Percentiles rank a stretch among this genome's conserved stretches.
Conservation (phyloP, 495 filamentous ascomycete genomes). For the Talaromyces proteolyticus region DNA sequence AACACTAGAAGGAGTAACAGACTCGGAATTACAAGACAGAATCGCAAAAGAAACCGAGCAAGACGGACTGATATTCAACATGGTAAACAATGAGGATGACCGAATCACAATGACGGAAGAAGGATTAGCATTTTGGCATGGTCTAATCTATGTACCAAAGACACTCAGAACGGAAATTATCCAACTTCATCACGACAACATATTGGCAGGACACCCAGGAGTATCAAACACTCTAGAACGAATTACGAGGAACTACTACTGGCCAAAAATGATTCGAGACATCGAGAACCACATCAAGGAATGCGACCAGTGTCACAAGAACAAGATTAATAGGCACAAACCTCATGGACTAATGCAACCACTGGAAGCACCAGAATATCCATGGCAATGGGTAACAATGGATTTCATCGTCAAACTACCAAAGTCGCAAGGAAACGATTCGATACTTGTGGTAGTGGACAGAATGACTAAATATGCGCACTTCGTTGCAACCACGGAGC, state of each 20-base stretch:
- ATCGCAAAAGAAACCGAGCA: slow-evolving; percentile 4
- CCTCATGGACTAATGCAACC: slow-evolving; percentile 10
- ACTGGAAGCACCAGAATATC: background rate
- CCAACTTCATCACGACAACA: background rate
- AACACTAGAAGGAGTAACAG: slow-evolving; percentile 5
- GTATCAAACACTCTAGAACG: background rate
- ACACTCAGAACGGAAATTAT: background rate
- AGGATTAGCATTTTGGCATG: no score
- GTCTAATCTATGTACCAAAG: slow-evolving; percentile 7
- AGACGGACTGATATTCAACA: background rate
- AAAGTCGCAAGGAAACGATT: background rate
- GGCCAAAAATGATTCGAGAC: background rate
- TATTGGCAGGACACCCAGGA: background rate
- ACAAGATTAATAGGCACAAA: background rate
- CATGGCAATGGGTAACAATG: slow-evolving; percentile 11
- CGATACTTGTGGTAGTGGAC: slow-evolving; percentile 1
- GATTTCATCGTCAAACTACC: slow-evolving; percentile 10
- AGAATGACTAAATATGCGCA: slow-evolving; percentile 6
- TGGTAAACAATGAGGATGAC: no score
- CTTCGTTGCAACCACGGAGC: background rate
- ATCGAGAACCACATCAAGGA: slow-evolving; percentile 6
- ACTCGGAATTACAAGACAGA: slow-evolving; percentile 6
- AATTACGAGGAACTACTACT: slow-evolving; percentile 2
- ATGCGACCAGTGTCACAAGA: background rate
- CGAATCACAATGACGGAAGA: no score